Evolutionary conservation across 352 stramenopile species (phyloP), one percentile per base, ranked within the genome.

Genomic region (Hyaloperonospora brassicae): DNA sequence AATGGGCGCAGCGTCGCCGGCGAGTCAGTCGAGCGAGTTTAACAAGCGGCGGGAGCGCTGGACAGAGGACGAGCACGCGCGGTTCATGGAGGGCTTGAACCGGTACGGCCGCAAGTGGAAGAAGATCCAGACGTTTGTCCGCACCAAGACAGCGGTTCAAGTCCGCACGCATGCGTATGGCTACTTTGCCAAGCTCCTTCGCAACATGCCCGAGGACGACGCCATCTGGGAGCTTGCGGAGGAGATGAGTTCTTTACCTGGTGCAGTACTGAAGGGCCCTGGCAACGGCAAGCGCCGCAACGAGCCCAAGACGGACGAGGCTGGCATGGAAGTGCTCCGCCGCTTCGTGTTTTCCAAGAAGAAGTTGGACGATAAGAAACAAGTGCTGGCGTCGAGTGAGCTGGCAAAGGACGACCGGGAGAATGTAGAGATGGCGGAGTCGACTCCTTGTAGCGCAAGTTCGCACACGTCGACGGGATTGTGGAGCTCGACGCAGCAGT

Each of bases 51-150:
- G 82, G 46, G 82, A 92, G 47, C 75, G 82, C 14, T 92, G 82
- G 82, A 92, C 82, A 1, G 76, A 89, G 31, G 79, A 89, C 47
- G 82, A 92, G 46, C 82, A 92, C 55, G 79, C 79, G 13, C 72
- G 75, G 10, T 92, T 92, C 63, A 89, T 92, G 79, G 79, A 92
- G 57, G 82, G 82, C 0, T 57, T 92, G n/a, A 89, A 89, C 63
- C 74, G 75, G 25, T 92, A 89, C 57, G 82, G 82, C 22, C 82
- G 82, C 55, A 92, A 92, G 58, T 92, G 82, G 82, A 92, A 92
- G 63, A 92, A 92, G 55, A 92, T 92, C 48, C 82, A 92, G 62
- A 84, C 73, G 39, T 86, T 87, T 36, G 82, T 92, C 34, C 80
- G 87, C 66, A 92, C 82, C 17, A 92, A 92, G 72, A 92, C 82